Evolutionary conservation across 1,139 yeast species (phyloP), one percentile per base, ranked within the genome.

Genomic region (Diutina siamensis): DNA sequence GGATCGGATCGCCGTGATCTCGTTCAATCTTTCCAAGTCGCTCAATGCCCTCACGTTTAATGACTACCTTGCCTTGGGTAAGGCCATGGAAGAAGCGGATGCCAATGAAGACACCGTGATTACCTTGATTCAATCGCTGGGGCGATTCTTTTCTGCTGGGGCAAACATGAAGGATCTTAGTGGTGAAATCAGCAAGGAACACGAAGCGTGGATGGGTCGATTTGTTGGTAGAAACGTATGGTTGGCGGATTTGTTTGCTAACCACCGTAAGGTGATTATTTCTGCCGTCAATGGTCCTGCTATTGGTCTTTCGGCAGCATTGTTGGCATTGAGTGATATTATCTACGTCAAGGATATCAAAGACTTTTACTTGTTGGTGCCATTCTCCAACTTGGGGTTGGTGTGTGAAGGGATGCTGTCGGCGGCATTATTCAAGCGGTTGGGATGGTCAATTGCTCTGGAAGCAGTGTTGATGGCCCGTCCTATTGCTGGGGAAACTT

Each of bases 211-310:
- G 84, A 63, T 79, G 50, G 63, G 68, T 48, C 64, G 65, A 49
- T 82, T 84, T 56, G 78, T 80, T n/a, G 76, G 87, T 9, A 75
- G 89, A 57, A 87, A 87, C 60, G 72, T 80, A 22, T 79, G 73
- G 55, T 64, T 86, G 48, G 81, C 94, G 5, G 77, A 80, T 51
- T 67, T 83, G 42, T 80, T 85, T 61, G 76, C 77, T 53, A 75
- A 78, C 56, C 96, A 87, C 60, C 66, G 72, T 18, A 88, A 87
- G 61, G 71, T 86, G 4, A 66, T 87, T 46, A 81, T 81, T 21
- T 78, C 80, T 38, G 89, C 92, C 12, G 68, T 87, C 49, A 87
- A 87, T 56, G 96, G 97, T 1, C 95, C 96, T 0, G 95, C 80
- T 10, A 76, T 87, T 52, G 97, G 97, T 0, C 71, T 87, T 50